Evolutionary conservation across 1,284 basidiomycete genomes (phyloP), one percentile per base, ranked within the genome.

Genomic region (Trichosporon inkin): DNA sequence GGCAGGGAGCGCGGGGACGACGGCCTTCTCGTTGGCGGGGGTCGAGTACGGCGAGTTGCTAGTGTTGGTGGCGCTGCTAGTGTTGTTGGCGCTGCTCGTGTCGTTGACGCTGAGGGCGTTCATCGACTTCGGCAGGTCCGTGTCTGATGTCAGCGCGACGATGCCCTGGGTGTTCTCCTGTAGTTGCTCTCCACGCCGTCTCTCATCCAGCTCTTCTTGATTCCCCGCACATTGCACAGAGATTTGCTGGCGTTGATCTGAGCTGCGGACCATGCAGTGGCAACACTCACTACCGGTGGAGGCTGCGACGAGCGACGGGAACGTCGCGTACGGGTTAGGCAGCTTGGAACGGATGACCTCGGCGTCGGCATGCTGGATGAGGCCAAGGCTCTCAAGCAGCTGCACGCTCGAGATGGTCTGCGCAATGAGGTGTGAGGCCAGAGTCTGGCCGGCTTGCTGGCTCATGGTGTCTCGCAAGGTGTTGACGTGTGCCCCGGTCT

Each of bases 341-440:
- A 77, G 63, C 49, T 68, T 71, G 20, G 67, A 62, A 3, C 75
- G 63, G 55, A 76, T 76, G 5, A 67, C 55, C 10, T 63, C 62
- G 11, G 73, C 73, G 64, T 75, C 75, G 5, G 61, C 41, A 1
- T 71, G 41, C 14, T 47, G 63, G 58, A 77, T 64, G 47, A 76
- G 49, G 53, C 56, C 51, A 22, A 77, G 66, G 34, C 65, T 66
- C 57, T 77, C 74, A 37, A 77, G 68, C 11, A 74, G 55, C 32
- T 66, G 60, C 37, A 77, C 64, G 16, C 68, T 70, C 10, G 71
- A 60, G 16, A 71, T 57, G 8, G 74, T 77, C 66, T 77, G 75
- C 24, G 68, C 68, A 65, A 77, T 64, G 40, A 77, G 66, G 57
- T 75, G 73, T 1, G 70, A 66, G 2, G 72, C 70, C 28, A 75